A percentile compares a stretch with the other conserved stretches of the same genome.
Evolutionary conservation across 805 yeast genomes (phyloP).

Genomic region (Hanseniaspora hatyaiensis): DNA sequence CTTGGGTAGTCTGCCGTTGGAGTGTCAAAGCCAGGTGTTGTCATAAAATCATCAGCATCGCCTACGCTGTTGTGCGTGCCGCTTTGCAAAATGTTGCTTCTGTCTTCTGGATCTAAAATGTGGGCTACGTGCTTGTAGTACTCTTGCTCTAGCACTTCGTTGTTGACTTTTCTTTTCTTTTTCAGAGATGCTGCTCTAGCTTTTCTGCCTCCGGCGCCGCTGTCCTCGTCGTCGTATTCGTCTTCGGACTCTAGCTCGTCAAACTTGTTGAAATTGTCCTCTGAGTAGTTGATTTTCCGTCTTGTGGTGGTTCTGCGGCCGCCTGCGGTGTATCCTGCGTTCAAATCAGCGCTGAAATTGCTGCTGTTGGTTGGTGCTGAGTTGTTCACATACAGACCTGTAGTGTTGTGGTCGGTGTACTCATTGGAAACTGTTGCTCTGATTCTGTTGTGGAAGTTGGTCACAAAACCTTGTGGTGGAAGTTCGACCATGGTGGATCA

Average conservation of each 20-base stretch:
- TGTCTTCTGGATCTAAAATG: constrained; percentile 1
- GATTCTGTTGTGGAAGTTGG: constrained; percentile 16
- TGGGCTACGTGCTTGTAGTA: constrained; percentile 1
- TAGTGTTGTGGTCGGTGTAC: constrained; percentile 4
- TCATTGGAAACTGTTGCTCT: constrained; percentile 4
- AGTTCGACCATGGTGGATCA: constrained; percentile 2
- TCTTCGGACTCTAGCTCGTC: constrained; percentile 7
- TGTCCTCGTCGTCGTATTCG: not conserved
- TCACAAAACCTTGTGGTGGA: constrained; percentile 14
- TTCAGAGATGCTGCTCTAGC: too few relatives aligned
- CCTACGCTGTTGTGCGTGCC: too few relatives aligned
- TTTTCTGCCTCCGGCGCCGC: too few relatives aligned
- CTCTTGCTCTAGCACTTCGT: constrained; percentile 2
- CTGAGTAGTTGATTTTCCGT: constrained; percentile 15
- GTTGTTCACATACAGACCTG: constrained; percentile 8
- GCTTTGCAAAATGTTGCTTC: too few relatives aligned
- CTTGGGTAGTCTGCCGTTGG: constrained; percentile 8
- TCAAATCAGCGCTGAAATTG: not conserved
- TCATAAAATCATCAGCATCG: too few relatives aligned
- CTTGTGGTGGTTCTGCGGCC: constrained; percentile 13
- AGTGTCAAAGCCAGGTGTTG: too few relatives aligned
- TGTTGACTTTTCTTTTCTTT: constrained; percentile 8
- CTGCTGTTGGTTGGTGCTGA: not conserved
- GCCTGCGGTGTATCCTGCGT: not conserved
- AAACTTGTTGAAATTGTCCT: constrained; percentile 13